These are phyloP conservation scores for Nakazawaea sp. DNA, from an alignment of 805 yeast genomes.

Conservation along the genomic window DNA sequence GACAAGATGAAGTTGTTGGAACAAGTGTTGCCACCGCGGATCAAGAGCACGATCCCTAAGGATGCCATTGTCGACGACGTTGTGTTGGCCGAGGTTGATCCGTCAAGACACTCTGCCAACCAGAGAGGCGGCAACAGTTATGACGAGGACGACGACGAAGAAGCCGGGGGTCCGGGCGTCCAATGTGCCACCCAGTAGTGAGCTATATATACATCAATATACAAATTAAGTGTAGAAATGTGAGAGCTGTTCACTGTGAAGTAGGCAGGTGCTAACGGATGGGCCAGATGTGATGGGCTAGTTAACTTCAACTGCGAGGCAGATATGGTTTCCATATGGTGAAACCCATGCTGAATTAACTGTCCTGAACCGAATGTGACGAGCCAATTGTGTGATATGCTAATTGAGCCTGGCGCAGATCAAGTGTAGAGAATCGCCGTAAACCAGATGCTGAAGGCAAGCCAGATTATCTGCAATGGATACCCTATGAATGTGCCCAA, in stretches of 20 bases:
- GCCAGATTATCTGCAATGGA: background rate
- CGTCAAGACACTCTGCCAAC: constrained; percentile 46
- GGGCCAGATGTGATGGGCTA: too few relatives aligned
- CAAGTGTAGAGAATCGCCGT: too few relatives aligned
- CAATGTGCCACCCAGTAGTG: constrained; percentile 90
- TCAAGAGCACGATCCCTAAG: constrained; percentile 52
- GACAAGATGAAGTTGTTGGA: constrained; percentile 71
- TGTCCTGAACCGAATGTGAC: too few relatives aligned
- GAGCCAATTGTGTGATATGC: too few relatives aligned
- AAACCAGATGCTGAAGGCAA: constrained; percentile 4
- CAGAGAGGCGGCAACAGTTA: constrained; percentile 34
- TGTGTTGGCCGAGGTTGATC: constrained; percentile 61
- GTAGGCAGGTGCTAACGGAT: too few relatives aligned
- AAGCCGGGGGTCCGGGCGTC: constrained; percentile 62
- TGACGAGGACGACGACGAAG: constrained; percentile 44
- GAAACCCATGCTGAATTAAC: too few relatives aligned
- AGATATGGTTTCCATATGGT: too few relatives aligned
- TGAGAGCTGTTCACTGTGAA: too few relatives aligned
- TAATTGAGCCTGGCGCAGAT: too few relatives aligned
- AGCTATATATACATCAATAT: too few relatives aligned
- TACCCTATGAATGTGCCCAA: constrained; percentile 4
- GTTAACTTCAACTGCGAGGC: too few relatives aligned
- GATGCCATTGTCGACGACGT: constrained; percentile 79
- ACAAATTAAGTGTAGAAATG: too few relatives aligned
- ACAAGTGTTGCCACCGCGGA: constrained; percentile 73